Percentiles rank a stretch among this genome's conserved stretches.
These are phyloP conservation scores for Gloeopeniophorella convolvens DNA, from an alignment of 768 basidiomycete genomes.

Conservation along the genomic window DNA sequence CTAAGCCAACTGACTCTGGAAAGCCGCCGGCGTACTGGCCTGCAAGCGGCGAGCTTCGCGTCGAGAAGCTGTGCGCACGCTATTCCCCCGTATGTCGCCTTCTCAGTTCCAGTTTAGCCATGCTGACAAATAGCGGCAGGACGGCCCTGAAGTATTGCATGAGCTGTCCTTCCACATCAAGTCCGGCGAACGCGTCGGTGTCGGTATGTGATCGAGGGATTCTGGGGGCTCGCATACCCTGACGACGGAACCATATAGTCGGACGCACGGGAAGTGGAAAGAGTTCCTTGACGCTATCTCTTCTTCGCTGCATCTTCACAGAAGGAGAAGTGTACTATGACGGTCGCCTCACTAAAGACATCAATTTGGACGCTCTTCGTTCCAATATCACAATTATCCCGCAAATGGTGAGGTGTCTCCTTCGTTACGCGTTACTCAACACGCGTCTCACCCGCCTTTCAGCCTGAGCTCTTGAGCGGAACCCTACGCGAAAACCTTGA, in stretches of 20 bases:
- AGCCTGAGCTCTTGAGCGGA: constrained; percentile 50
- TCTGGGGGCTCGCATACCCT: not conserved
- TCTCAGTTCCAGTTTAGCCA: no score
- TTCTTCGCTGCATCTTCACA: constrained; percentile 49
- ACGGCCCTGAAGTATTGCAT: constrained; percentile 52
- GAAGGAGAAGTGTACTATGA: constrained; percentile 49
- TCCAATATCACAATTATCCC: constrained; percentile 55
- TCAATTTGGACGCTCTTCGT: constrained; percentile 50
- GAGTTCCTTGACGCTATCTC: constrained; percentile 45
- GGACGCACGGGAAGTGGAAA: constrained; percentile 57
- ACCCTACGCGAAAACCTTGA: constrained; percentile 55
- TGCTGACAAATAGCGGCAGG: constrained; percentile 26
- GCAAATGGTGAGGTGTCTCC: constrained; percentile 46
- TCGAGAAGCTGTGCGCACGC: constrained; percentile 44
- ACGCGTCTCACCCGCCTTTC: constrained; percentile 14
- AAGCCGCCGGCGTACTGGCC: constrained; percentile 59
- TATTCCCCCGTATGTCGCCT: constrained; percentile 35
- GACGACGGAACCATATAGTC: constrained; percentile 30
- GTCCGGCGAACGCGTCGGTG: constrained; percentile 52
- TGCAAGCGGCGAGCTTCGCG: constrained; percentile 41
- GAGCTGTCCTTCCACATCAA: constrained; percentile 44
- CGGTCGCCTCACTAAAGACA: constrained; percentile 35
- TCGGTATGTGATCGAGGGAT: constrained; percentile 32
- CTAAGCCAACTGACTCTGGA: constrained; percentile 32
- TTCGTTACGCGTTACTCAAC: no score